Conservation (phyloP, 2,329 filamentous ascomycete genomes). For the Metarhizium robertsii region DNA sequence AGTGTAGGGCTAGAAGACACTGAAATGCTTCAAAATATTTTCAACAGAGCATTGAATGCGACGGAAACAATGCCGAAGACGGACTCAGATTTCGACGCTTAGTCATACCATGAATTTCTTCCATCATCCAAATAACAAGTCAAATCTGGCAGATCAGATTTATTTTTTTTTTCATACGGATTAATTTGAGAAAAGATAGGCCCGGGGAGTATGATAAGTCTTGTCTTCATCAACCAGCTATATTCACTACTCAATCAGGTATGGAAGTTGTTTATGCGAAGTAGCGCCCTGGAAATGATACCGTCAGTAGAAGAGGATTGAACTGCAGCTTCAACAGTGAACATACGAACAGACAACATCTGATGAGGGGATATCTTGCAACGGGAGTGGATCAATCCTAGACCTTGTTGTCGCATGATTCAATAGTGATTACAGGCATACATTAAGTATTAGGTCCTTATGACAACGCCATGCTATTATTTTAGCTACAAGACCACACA, state of each 20-base stretch:
- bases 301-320: neutral
- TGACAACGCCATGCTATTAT: neutral
- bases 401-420: neutral
- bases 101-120: neutral
- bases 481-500: constrained; percentile 49
- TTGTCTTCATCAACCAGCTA: neutral
- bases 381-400: neutral
- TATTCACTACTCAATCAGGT: neutral
- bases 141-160: neutral
- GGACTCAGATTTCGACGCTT: neutral
- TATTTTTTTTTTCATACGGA: too few relatives aligned
- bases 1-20: constrained; percentile 85
- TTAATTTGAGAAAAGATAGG: neutral
- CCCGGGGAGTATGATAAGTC: neutral
- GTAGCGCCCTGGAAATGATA: too few relatives aligned
- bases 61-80: constrained; percentile 17
- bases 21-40: constrained; percentile 50
- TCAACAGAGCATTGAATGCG: constrained; percentile 61
- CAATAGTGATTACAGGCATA: neutral
- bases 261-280: neutral
- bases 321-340: neutral
- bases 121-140: neutral
- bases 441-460: neutral
- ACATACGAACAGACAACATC: neutral
- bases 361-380: neutral